Conservation (phyloP, 192 early-diverging fungal genomes). For the Funneliformis mosseae region DNA sequence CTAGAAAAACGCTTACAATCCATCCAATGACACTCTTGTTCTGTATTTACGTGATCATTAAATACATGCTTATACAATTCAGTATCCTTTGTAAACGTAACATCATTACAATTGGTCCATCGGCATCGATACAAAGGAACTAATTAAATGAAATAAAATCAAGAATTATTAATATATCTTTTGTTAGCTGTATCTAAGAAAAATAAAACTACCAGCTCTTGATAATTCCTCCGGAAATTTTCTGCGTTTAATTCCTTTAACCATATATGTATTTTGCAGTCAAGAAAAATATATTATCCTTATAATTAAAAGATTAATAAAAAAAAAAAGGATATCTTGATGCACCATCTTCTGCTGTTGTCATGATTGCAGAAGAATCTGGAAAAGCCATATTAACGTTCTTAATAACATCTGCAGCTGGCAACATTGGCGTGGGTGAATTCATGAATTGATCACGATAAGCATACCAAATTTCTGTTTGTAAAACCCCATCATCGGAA, state of each 20-base stretch:
- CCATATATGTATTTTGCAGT: conserved; percentile 15
- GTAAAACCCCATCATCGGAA: conserved; percentile 17
- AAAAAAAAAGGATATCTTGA: conserved; percentile 30
- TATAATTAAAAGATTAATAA: conserved; percentile 6
- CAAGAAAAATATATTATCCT: not conserved
- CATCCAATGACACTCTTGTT: conserved; percentile 53
- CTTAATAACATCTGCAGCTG: conserved; percentile 35
- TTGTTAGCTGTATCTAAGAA: not conserved
- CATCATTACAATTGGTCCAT: conserved; percentile 53
- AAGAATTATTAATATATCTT: not conserved
- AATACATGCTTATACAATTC: conserved; percentile 53
- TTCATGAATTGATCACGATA: conserved; percentile 31
- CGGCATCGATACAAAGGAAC: conserved; percentile 47
- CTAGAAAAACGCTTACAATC: conserved; percentile 47
- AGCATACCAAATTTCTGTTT: conserved; percentile 35
- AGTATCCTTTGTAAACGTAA: conserved; percentile 41
- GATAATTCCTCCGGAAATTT: not conserved
- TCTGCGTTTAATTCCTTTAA: conserved; percentile 24
- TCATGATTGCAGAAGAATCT: conserved; percentile 17
- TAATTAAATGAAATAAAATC: conserved; percentile 19
- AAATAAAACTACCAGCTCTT: not conserved
- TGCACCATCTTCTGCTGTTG: conserved; percentile 8
- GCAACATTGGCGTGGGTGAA: conserved; percentile 26
- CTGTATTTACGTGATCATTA: conserved; percentile 47
- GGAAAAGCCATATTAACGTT: conserved; percentile 26